Percentiles rank a stretch among this genome's conserved stretches.
Conservation (phyloP, 192 early-diverging fungal genomes). For the Kickxella alabastrina region DNA sequence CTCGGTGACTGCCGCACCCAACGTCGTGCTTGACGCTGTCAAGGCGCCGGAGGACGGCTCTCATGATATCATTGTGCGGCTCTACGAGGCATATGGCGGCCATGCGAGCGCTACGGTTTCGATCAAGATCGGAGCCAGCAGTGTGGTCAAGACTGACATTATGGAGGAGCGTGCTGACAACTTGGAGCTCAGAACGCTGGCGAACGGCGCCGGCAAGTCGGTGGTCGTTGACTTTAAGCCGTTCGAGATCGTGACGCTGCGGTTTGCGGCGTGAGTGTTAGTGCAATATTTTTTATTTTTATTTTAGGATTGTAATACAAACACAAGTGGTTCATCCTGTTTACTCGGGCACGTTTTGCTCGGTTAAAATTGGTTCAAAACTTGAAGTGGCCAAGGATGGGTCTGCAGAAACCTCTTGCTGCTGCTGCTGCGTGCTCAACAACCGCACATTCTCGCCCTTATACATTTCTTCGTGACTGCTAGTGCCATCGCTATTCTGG, state of each 20-base stretch:
- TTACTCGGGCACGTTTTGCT: too few relatives aligned
- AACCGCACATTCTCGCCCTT: background rate
- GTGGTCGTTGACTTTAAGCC: conserved; percentile 26
- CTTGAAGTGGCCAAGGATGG: too few relatives aligned
- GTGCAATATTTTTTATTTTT: background rate
- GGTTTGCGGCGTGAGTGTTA: background rate
- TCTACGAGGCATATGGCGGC: conserved; percentile 93
- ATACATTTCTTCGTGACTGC: background rate
- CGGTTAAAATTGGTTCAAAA: too few relatives aligned
- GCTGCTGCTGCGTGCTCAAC: background rate
- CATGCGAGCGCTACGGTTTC: conserved; percentile 29
- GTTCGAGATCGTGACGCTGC: conserved; percentile 33
- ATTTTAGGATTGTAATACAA: too few relatives aligned
- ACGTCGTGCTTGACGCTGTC: conserved; percentile 87
- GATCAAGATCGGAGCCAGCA: conserved; percentile 10
- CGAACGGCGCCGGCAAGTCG: background rate
- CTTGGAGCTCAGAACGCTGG: conserved; percentile 1
- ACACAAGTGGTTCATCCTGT: too few relatives aligned
- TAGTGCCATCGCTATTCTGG: too few relatives aligned
- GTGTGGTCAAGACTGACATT: conserved; percentile 29
- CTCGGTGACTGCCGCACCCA: conserved; percentile 38
- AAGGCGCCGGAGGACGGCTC: conserved; percentile 80
- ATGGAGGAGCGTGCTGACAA: conserved; percentile 23
- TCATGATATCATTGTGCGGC: conserved; percentile 68
- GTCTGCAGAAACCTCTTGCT: too few relatives aligned